Evolutionary conservation across 371 early-diverging fungal species (phyloP).

Genomic region (Circinella minor): DNA sequence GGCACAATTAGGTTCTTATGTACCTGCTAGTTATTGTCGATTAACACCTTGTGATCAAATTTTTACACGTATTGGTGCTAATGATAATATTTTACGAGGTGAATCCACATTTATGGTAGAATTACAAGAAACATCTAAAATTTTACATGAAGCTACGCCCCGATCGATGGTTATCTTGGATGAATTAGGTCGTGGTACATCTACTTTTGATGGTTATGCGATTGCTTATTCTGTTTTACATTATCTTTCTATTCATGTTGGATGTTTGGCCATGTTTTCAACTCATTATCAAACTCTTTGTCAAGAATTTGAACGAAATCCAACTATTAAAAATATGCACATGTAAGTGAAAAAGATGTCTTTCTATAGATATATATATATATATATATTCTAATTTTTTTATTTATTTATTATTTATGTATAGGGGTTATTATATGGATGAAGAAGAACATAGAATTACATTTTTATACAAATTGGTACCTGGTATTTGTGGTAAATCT

Average conservation of each 20-base stretch:
- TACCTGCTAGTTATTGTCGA: slow-evolving; percentile 84
- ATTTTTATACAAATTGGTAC: slow-evolving; percentile 94
- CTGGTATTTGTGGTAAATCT: slow-evolving; percentile 83
- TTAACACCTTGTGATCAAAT: slow-evolving; percentile 95
- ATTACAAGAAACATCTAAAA: slow-evolving; percentile 94
- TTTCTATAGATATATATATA: background rate
- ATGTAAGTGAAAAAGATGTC: slow-evolving; percentile 62
- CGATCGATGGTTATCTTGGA: slow-evolving; percentile 98
- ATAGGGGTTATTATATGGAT: slow-evolving; percentile 82
- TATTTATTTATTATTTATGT: slow-evolving; percentile 18
- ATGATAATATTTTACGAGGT: slow-evolving; percentile 96
- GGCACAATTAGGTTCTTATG: slow-evolving; percentile 98
- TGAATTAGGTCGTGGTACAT: slow-evolving; percentile 99
- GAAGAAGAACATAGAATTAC: slow-evolving; percentile 88
- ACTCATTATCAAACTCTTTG: slow-evolving; percentile 98
- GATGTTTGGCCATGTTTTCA: slow-evolving; percentile 93
- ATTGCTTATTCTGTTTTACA: slow-evolving; percentile 96
- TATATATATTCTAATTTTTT: background rate
- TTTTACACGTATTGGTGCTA: slow-evolving; percentile 97
- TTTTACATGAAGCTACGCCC: slow-evolving; percentile 92
- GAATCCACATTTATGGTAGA: slow-evolving; percentile 99
- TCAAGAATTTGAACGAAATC: slow-evolving; percentile 75
- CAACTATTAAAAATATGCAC: slow-evolving; percentile 65
- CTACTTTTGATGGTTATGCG: slow-evolving; percentile 98
- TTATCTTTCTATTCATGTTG: slow-evolving; percentile 80